Conservation (phyloP, 805 yeast genomes). For the Barnettozyma populi region DNA sequence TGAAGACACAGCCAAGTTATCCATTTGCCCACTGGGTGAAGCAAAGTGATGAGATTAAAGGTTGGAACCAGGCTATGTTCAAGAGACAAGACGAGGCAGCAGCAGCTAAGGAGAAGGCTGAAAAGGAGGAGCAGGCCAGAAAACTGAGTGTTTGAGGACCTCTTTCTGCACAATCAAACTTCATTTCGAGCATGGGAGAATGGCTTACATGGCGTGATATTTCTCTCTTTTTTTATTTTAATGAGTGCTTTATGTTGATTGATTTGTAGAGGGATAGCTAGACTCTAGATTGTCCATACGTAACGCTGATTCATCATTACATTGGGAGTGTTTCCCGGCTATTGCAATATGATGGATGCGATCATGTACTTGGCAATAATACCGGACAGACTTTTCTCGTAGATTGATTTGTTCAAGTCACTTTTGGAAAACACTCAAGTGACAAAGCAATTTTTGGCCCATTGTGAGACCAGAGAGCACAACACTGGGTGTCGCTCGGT, state of each 20-base stretch:
- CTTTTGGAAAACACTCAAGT: too few relatives aligned
- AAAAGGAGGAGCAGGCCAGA: background rate
- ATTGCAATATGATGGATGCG: too few relatives aligned
- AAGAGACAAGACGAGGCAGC: conserved; percentile 22
- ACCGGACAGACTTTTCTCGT: too few relatives aligned
- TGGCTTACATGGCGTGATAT: too few relatives aligned
- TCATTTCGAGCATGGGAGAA: background rate
- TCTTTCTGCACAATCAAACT: background rate
- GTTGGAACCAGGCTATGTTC: conserved; percentile 34
- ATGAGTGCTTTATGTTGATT: background rate
- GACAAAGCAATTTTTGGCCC: too few relatives aligned
- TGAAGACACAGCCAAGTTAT: conserved; percentile 53
- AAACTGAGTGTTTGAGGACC: background rate
- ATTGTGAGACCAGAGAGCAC: too few relatives aligned
- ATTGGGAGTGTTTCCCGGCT: too few relatives aligned
- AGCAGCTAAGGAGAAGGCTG: conserved; percentile 11
- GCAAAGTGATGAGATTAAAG: conserved; percentile 31
- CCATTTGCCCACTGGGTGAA: conserved; percentile 57
- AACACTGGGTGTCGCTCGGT: too few relatives aligned
- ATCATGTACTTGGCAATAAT: too few relatives aligned
- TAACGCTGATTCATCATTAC: too few relatives aligned
- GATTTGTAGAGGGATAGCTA: background rate
- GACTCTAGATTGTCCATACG: too few relatives aligned
- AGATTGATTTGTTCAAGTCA: too few relatives aligned
- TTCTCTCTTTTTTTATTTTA: background rate